Evolutionary conservation across 805 yeast species (phyloP).

Genomic region (Metschnikowia lunata): DNA sequence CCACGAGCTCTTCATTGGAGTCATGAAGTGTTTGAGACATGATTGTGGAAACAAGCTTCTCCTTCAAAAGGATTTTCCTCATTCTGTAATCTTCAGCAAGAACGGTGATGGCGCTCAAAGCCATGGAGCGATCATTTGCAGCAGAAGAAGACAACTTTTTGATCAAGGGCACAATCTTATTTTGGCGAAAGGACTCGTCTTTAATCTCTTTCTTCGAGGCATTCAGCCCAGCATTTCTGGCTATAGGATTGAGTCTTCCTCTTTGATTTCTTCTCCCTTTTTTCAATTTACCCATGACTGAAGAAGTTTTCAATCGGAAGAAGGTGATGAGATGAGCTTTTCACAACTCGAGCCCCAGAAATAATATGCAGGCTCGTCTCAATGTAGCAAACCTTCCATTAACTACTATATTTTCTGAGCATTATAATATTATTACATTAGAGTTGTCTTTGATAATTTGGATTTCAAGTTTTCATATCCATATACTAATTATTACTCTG

Average conservation of each 20-base stretch:
- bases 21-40: slow-evolving; percentile 65
- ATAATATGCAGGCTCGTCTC: slow-evolving; percentile 3
- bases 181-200: slow-evolving; percentile 47
- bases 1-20: slow-evolving; percentile 65
- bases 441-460: no score
- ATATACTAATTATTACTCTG: no score
- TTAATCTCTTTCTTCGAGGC: slow-evolving; percentile 23
- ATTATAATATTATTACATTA: no score
- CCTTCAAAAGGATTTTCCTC: slow-evolving; percentile 64
- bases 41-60: slow-evolving; percentile 60
- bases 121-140: slow-evolving; percentile 73
- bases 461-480: no score
- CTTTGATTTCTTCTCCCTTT: slow-evolving; percentile 44
- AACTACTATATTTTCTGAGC: no score
- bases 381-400: no score
- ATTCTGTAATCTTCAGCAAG: slow-evolving; percentile 64
- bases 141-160: slow-evolving; percentile 57
- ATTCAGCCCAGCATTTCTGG: slow-evolving; percentile 16
- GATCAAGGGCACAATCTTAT: slow-evolving; percentile 64
- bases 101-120: slow-evolving; percentile 66
- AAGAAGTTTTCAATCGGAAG: slow-evolving; percentile 1
- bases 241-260: slow-evolving; percentile 35
- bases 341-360: background rate
- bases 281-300: slow-evolving; percentile 68
- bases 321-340: slow-evolving; percentile 10